A percentile compares a stretch with the other conserved stretches of the same genome.
phyloP scores from a whole-genome alignment of 2,329 filamentous ascomycete genomes.

The Scopulariopsis brevicaulis region DNA sequence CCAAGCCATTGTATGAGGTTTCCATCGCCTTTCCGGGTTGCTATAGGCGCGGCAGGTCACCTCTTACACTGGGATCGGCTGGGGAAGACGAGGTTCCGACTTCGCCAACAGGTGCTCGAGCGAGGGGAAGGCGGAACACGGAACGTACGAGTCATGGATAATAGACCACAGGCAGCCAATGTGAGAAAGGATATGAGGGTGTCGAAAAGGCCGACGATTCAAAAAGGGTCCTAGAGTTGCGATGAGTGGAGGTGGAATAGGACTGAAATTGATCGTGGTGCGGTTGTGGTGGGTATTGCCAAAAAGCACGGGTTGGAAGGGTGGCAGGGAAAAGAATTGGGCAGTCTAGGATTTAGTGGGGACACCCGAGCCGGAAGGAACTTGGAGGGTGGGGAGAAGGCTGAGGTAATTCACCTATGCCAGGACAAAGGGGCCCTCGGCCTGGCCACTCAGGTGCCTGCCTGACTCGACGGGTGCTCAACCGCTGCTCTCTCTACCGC shows the following conservation, averaged over 20 bases:
- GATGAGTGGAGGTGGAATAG: constrained; percentile 3
- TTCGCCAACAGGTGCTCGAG: background rate
- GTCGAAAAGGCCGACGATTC: constrained; percentile 3
- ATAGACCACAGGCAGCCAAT: constrained; percentile 21
- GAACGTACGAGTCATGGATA: constrained; percentile 40
- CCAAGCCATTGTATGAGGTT: background rate
- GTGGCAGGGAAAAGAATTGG: constrained; percentile 7
- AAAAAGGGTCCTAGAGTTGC: constrained; percentile 2
- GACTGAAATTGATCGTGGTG: constrained; percentile 3
- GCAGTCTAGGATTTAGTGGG: constrained; percentile 8
- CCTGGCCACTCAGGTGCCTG: constrained; percentile 8
- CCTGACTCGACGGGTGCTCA: background rate
- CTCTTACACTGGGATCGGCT: constrained; percentile 1
- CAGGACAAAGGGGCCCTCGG: constrained; percentile 17
- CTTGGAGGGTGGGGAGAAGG: constrained; percentile 9
- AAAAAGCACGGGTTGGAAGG: constrained; percentile 5
- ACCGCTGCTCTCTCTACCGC: too few species aligned
- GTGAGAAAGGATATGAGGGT: background rate
- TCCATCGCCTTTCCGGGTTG: background rate
- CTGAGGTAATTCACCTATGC: constrained; percentile 14
- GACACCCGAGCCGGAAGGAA: constrained; percentile 5
- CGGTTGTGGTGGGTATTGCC: constrained; percentile 4
- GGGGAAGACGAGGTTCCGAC: constrained; percentile 1
- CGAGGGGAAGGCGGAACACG: background rate
- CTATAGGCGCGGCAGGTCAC: background rate